Evolutionary conservation across 371 early-diverging fungal genomes (phyloP).

Genomic region (Syncephalastrum racemosum): DNA sequence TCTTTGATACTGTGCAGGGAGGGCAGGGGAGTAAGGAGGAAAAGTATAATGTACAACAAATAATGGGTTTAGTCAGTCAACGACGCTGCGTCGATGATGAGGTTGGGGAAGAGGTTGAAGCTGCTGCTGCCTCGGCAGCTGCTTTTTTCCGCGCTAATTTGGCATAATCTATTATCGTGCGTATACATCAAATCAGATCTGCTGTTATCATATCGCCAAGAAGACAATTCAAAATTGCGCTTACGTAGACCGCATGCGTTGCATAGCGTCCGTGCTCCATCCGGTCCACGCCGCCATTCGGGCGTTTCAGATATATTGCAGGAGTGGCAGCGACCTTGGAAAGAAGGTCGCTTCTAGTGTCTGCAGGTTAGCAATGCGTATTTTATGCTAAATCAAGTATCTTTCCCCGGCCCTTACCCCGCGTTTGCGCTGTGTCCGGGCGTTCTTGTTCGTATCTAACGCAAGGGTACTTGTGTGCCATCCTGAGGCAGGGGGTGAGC

Average conservation of each 20-base stretch:
- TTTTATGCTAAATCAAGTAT: conserved; percentile 1
- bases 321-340: conserved; percentile 56
- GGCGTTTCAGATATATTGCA: conserved; percentile 69
- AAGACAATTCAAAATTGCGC: not conserved
- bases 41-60: no score
- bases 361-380: not conserved
- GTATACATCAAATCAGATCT: not conserved
- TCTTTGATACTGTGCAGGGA: no score
- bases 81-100: no score
- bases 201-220: not conserved
- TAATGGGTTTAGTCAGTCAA: no score
- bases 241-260: conserved; percentile 70
- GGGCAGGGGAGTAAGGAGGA: no score
- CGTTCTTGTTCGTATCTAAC: conserved; percentile 19
- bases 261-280: conserved; percentile 67
- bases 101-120: not conserved
- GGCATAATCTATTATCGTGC: conserved; percentile 23
- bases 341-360: conserved; percentile 36
- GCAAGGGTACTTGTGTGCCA: conserved; percentile 15
- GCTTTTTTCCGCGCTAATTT: conserved; percentile 27
- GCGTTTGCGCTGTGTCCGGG: conserved; percentile 7
- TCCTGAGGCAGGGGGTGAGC: conserved; percentile 10
- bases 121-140: conserved; percentile 9
- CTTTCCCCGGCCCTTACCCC: conserved; percentile 21
- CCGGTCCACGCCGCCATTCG: conserved; percentile 72